phyloP scores from a whole-genome alignment of 495 filamentous ascomycete genomes.

The Tricharina praecox region DNA sequence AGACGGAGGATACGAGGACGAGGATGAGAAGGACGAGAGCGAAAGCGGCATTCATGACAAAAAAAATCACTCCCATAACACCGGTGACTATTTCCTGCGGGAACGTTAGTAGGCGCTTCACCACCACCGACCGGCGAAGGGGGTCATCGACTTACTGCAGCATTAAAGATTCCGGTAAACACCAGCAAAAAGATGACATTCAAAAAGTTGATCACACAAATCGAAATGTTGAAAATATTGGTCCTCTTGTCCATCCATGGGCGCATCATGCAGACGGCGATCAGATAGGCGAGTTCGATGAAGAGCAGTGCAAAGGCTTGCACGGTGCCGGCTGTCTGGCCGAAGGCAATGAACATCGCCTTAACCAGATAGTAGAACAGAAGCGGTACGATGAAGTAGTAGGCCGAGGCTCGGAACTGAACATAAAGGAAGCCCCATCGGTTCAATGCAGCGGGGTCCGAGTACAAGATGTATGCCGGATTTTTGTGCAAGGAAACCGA shows the following conservation, averaged over 20 bases:
- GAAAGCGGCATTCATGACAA: conserved; percentile 79
- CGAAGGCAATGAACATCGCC: conserved; percentile 78
- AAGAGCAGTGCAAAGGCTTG: conserved; percentile 76
- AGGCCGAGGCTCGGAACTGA: conserved; percentile 88
- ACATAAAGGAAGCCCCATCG: conserved; percentile 99
- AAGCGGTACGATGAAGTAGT: conserved; percentile 85
- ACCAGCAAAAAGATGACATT: conserved; percentile 74
- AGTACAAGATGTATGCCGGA: conserved; percentile 93
- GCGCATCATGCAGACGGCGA: conserved; percentile 60
- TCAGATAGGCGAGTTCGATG: conserved; percentile 66
- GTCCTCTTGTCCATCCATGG: conserved; percentile 99
- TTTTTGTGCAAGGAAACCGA: conserved; percentile 88
- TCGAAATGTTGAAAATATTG: conserved; percentile 91
- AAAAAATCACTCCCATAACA: conserved; percentile 87
- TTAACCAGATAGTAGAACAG: conserved; percentile 70
- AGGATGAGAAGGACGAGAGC: conserved; percentile 71
- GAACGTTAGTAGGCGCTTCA: background rate
- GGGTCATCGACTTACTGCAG: conserved; percentile 44
- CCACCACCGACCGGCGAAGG: background rate
- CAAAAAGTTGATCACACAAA: conserved; percentile 75
- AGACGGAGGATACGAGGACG: conserved; percentile 66
- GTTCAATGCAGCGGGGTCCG: conserved; percentile 79
- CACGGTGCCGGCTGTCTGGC: conserved; percentile 51
- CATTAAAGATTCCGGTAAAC: conserved; percentile 69
- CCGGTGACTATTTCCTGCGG: conserved; percentile 58